These are phyloP conservation scores for Dryas drummondii DNA, from an alignment of 306 rosid genomes.

Conservation along the genomic window DNA sequence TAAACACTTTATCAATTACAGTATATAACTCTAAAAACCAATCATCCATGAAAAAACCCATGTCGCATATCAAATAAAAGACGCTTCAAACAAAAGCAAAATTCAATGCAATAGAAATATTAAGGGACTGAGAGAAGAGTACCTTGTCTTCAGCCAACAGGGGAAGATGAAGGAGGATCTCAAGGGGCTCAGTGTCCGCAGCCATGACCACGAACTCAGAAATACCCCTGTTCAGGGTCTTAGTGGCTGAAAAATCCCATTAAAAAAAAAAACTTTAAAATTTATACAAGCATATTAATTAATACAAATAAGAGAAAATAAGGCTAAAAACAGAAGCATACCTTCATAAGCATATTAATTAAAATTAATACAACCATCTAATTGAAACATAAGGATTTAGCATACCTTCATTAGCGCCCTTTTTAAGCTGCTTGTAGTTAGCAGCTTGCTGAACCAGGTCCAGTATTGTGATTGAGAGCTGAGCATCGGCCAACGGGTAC, in stretches of 20 bases:
- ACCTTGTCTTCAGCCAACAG: conserved; percentile 92
- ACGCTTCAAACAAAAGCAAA: background rate
- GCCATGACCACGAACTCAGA: conserved; percentile 92
- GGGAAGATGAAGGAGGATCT: conserved; percentile 92
- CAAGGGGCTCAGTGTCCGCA: conserved; percentile 83
- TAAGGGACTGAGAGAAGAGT: background rate
- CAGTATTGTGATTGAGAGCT: conserved; percentile 66
- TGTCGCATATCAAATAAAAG: background rate
- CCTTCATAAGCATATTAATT: no score
- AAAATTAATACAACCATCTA: background rate
- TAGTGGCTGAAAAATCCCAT: conserved; percentile 54
- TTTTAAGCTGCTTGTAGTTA: conserved; percentile 88
- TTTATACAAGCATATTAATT: background rate
- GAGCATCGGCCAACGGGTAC: conserved; percentile 83
- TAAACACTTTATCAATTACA: background rate
- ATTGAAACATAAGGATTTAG: background rate
- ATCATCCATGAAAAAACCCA: background rate
- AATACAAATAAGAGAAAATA: no score
- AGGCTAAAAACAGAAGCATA: background rate
- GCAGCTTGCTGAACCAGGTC: conserved; percentile 93
- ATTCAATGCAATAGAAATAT: background rate
- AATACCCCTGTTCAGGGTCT: conserved; percentile 83
- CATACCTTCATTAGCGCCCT: conserved; percentile 91
- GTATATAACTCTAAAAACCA: background rate
- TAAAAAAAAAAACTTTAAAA: background rate